Evolutionary conservation across 1,284 basidiomycete species (phyloP), one percentile per base, ranked within the genome.

Genomic region (Phaffia rhodozyma): DNA sequence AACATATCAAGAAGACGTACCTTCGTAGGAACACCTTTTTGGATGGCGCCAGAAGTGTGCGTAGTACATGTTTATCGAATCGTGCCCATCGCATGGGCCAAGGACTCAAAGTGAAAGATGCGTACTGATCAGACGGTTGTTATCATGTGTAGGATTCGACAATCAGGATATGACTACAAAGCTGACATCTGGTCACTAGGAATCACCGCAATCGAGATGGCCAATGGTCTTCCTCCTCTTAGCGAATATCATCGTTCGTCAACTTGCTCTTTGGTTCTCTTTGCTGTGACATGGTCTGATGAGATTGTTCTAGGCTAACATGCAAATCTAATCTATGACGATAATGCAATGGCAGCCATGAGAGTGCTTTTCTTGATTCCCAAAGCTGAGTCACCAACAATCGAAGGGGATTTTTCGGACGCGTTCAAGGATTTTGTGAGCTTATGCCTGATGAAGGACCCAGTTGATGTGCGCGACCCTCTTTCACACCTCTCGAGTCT

Each of bases 141-240:
- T 13, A 1, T 34, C 25, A 20, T 20, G 9, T 13, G 11, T 48
- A 65, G 63, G 54, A 98, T 99, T 71, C 84, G 90, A 34, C 96
- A 98, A 76, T 88, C 92, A 7, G 93, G 93, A 1, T 98, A 98
- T 74, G 93, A 97, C 71, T 86, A 87, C 38, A 91, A 91, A 72
- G 94, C 93, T 5, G 94, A 97, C 72, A 91, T 97, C 58, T 97
- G 93, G 93, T 92, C 89, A 70, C 76, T 97, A 64, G 93, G 93
- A 6, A 93, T 97, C 71, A 88, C 92, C 74, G 83, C 93, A 21
- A 96, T 89, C 71, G 93, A 97, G 75, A 92, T 97, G 85, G 84
- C 86, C 61, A 94, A 89, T 71, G 93, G 93, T n/a, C 85, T 84
- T 68, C 92, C 91, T 18, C 93, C 93, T 4, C 84, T 93, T 72